Evolutionary conservation across 306 rosid genomes (phyloP).

Genomic region (Elaeagnus macrophylla): DNA sequence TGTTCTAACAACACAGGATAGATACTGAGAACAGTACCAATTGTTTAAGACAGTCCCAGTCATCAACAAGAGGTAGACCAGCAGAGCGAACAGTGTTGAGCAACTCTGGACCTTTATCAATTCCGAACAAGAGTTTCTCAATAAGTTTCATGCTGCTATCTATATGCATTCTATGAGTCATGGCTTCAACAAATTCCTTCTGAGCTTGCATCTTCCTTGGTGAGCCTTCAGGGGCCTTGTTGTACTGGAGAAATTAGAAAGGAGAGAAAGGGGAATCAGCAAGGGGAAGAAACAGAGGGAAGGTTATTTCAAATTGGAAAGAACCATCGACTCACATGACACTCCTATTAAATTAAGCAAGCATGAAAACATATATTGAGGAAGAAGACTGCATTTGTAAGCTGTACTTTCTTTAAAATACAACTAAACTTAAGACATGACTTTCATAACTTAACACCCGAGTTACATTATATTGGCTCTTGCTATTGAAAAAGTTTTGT

Average conservation of each 20-base stretch:
- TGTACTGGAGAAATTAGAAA: constrained; percentile 42
- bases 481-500: no score
- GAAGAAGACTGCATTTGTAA: no score
- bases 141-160: constrained; percentile 64
- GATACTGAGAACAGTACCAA: constrained; percentile 36
- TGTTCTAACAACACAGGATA: constrained; percentile 4
- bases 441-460: no score
- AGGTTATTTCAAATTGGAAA: background rate
- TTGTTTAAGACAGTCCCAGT: constrained; percentile 76
- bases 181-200: constrained; percentile 74
- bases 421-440: background rate
- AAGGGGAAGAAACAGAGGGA: background rate
- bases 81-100: constrained; percentile 44
- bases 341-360: background rate
- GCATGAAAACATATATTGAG: background rate
- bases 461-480: no score
- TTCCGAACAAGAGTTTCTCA: constrained; percentile 76
- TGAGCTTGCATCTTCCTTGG: constrained; percentile 59
- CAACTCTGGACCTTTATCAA: constrained; percentile 61
- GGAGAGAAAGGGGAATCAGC: background rate
- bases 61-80: constrained; percentile 72
- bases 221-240: constrained; percentile 82
- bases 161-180: constrained; percentile 79
- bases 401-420: no score
- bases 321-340: background rate